Conservation (phyloP, 176 grass and related monocot genomes). For the Oryza punctata region DNA sequence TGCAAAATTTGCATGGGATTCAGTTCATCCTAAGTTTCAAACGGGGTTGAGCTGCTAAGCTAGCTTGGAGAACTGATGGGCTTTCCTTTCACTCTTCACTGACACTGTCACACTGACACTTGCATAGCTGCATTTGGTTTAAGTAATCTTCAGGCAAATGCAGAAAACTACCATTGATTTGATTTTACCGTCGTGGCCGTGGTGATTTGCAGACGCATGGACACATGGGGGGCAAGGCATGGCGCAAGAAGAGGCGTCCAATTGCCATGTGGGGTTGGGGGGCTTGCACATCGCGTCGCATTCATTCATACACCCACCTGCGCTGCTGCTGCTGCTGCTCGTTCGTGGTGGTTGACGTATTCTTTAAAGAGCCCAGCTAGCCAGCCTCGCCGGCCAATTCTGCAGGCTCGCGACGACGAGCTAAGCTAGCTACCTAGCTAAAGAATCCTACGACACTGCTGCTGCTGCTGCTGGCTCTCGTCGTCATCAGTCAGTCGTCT, state of each 20-base stretch:
- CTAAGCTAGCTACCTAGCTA: not conserved
- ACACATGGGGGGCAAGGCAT: slow-evolving; percentile 22
- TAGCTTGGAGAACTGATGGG: not conserved
- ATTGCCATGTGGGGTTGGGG: slow-evolving; percentile 46
- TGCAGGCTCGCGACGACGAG: not conserved
- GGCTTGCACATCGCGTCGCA: slow-evolving; percentile 23
- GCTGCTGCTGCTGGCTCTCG: not conserved
- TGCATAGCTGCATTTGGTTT: too few relatives aligned
- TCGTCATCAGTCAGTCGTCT: not conserved
- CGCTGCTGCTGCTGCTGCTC: slow-evolving; percentile 4
- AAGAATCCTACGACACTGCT: not conserved
- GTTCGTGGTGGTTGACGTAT: slow-evolving; percentile 18
- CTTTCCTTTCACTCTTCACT: not conserved
- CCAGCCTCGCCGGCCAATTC: not conserved
- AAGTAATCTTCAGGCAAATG: not conserved
- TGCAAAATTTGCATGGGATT: not conserved
- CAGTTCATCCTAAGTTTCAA: not conserved
- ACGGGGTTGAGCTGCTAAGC: too few relatives aligned
- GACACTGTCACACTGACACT: not conserved
- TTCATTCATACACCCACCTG: slow-evolving; percentile 34
- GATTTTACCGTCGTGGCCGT: not conserved
- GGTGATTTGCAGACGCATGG: not conserved
- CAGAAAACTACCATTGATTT: not conserved
- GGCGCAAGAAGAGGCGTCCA: slow-evolving; percentile 15
- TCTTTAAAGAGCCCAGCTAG: slow-evolving; percentile 32